Conservation (phyloP, 1,139 yeast species). For the Geotrichum macrosporum region DNA sequence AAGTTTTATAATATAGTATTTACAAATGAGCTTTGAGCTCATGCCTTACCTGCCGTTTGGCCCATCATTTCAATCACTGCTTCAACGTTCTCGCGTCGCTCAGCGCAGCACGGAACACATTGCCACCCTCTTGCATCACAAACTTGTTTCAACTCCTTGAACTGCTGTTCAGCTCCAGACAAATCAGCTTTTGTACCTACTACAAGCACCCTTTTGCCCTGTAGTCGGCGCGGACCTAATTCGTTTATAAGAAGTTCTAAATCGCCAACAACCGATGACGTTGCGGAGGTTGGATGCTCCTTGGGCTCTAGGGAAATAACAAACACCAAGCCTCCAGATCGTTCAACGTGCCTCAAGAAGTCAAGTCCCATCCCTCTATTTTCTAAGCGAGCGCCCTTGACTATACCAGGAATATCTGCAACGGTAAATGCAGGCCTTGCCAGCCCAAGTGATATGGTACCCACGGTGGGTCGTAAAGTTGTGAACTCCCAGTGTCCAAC, state of each 20-base stretch:
- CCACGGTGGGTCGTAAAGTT: conserved; percentile 85
- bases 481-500: conserved; percentile 98
- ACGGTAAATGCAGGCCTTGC: conserved; percentile 75
- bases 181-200: conserved; percentile 92
- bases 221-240: conserved; percentile 59
- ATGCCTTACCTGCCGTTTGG: conserved; percentile 46
- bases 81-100: conserved; percentile 65
- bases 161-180: conserved; percentile 49
- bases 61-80: conserved; percentile 68
- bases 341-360: conserved; percentile 83
- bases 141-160: conserved; percentile 41
- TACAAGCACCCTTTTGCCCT: conserved; percentile 58
- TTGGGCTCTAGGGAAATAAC: conserved; percentile 44
- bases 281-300: neutral
- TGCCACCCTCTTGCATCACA: conserved; percentile 50
- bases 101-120: conserved; percentile 80
- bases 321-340: conserved; percentile 85
- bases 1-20: neutral
- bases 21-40: neutral
- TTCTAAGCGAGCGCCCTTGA: conserved; percentile 69
- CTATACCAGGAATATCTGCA: conserved; percentile 96
- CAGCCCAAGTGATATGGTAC: conserved; percentile 68
- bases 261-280: conserved; percentile 43
- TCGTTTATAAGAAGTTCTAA: conserved; percentile 59
- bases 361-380: conserved; percentile 93